Percentiles rank a stretch among this genome's conserved stretches.
Conservation (phyloP, 2,329 filamentous ascomycete genomes). For the Fusarium beomiforme region DNA sequence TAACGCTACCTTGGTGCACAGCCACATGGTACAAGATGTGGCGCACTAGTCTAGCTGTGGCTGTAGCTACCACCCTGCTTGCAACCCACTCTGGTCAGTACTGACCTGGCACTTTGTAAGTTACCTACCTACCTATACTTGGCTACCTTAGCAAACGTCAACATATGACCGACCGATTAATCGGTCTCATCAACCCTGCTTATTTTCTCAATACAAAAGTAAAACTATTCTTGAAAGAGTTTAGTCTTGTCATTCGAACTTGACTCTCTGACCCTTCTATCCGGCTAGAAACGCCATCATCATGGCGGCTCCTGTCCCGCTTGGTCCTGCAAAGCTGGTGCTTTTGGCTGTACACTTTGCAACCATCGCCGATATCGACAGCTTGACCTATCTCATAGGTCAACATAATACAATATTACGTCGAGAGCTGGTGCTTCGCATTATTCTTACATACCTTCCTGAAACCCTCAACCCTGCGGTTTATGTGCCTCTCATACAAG, state of each 20-base stretch:
- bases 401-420: slow-evolving; percentile 67
- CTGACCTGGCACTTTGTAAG: slow-evolving; percentile 32
- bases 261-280: not conserved
- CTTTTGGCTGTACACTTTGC: slow-evolving; percentile 79
- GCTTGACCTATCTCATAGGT: slow-evolving; percentile 68
- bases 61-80: slow-evolving; percentile 5
- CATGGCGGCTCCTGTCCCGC: slow-evolving; percentile 44
- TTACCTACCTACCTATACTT: slow-evolving; percentile 7
- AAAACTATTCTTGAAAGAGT: not conserved
- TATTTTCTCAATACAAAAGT: not conserved
- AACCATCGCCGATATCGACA: slow-evolving; percentile 70
- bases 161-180: not conserved
- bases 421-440: slow-evolving; percentile 73
- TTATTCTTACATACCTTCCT: slow-evolving; percentile 81
- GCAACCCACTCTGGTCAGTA: not conserved
- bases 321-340: slow-evolving; percentile 75
- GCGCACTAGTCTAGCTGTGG: slow-evolving; percentile 1
- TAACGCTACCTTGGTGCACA: slow-evolving; percentile 5
- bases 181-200: not conserved
- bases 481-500: slow-evolving; percentile 70
- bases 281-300: not conserved
- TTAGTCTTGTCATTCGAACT: not conserved
- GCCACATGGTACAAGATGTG: not conserved
- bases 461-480: slow-evolving; percentile 71
- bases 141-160: not conserved